Evolutionary conservation across 2,329 filamentous ascomycete genomes (phyloP), one percentile per base, ranked within the genome.

Genomic region (Aspergillus quadricinctus): DNA sequence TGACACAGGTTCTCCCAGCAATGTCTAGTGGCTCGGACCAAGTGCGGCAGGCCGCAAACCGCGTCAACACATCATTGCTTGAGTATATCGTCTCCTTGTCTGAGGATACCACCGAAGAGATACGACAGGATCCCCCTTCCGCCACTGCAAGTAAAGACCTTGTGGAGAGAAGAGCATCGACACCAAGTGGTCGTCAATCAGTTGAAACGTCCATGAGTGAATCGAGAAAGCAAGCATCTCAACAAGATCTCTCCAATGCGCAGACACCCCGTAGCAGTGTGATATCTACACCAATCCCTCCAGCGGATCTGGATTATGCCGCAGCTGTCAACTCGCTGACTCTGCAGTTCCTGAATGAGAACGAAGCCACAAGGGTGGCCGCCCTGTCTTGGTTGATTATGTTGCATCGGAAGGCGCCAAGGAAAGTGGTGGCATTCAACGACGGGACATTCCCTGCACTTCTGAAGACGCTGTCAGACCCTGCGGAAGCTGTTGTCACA

Each of bases 331-430:
- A 88, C 72, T 94, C 93, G 8, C 81, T 99, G 43, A 99, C 93
- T 0, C 77, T 97, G 7, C 85, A 97, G 53, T 97, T 99, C 67
- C 78, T 99, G 52, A 97, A 99, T 68, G 93, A 99, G 66, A 91
- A 97, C 69, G 95, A 99, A 77, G 92, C 90, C 28, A 99, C 94
- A 2, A 86, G 94, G 58, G 92, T 97, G 28, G 93, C 92, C 40
- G 92, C 94, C 17, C 79, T 99, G 58, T 93, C 90, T 5, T 99
- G 94, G 94, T 82, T 99, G 55, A 94, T 97, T 57, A 97, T 97
- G 93, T 81, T 99, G 43, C 94, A 99, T 72, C 86, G 90, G 61
- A 97, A 97, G 78, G 93, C 94, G 3, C 94, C 94, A 0, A 84
- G 88, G 53, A 97, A 96, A 71, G 90, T 96, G 14, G 82, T 97